Evolutionary conservation across 306 rosid species (phyloP).

Genomic region (Malus domestica): DNA sequence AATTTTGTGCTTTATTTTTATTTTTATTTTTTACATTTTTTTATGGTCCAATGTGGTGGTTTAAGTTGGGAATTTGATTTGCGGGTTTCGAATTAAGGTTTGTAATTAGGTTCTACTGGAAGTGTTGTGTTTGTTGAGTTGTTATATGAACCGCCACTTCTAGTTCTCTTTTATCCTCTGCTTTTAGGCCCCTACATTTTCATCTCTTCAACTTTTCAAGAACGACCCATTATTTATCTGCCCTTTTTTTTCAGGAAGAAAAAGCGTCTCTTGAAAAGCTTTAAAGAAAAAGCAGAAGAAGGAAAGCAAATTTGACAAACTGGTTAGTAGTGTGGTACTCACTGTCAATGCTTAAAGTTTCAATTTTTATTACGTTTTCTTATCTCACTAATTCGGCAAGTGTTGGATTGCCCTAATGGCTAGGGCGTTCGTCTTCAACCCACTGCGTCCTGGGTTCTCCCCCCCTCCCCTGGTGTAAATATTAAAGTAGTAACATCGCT

Average conservation of each 20-base stretch:
- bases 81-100: neutral
- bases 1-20: neutral
- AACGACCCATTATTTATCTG: neutral
- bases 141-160: neutral
- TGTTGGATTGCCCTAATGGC: too few species aligned
- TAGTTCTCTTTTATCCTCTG: neutral
- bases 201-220: too few species aligned
- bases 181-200: neutral
- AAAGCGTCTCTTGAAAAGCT: neutral
- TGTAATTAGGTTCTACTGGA: neutral
- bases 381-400: conserved; percentile 19
- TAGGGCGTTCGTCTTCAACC: too few species aligned
- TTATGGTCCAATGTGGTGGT: neutral
- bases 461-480: neutral
- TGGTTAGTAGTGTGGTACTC: neutral
- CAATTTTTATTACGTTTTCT: neutral
- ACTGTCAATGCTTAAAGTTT: neutral
- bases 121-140: neutral
- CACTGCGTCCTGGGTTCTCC: neutral
- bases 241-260: neutral
- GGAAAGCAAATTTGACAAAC: neutral
- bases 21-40: too few species aligned
- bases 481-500: neutral
- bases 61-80: neutral
- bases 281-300: conserved; percentile 8